Conservation (phyloP, 257 asterid genomes). For the Cruciata laevipes region DNA sequence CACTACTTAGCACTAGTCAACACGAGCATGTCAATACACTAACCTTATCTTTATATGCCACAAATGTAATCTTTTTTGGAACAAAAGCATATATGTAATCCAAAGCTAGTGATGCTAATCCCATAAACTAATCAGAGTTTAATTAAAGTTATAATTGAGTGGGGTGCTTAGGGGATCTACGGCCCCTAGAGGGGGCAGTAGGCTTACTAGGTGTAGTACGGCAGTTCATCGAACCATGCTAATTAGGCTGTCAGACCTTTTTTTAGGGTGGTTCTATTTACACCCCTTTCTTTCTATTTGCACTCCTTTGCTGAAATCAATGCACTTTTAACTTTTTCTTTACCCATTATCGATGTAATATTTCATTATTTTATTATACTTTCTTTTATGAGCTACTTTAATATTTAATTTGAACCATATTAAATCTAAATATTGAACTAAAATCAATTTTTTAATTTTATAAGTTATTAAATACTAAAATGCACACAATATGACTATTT, state of each 20-base stretch:
- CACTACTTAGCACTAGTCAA: constrained; percentile 8
- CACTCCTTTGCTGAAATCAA: no score
- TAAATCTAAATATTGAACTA: no score
- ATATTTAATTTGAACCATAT: no score
- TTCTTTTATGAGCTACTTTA: no score
- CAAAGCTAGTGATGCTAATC: constrained; percentile 4
- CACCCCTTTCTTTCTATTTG: no score
- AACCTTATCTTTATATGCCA: constrained; percentile 16
- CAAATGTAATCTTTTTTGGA: not conserved
- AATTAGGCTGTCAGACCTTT: constrained; percentile 4
- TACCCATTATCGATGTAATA: no score
- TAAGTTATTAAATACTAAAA: no score
- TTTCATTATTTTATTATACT: no score
- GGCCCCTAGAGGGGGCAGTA: not conserved
- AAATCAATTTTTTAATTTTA: no score
- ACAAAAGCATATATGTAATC: constrained; percentile 4
- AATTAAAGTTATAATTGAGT: constrained; percentile 2
- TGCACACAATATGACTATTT: no score
- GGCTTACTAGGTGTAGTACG: not conserved
- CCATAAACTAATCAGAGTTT: not conserved
- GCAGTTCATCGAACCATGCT: constrained; percentile 8
- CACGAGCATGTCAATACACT: constrained; percentile 13
- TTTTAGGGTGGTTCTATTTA: no score
- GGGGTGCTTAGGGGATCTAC: constrained; percentile 20
- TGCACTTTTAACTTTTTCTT: no score